Base-by-base conservation (phyloP, 495 filamentous ascomycete genomes). In the Evernia prunastri region DNA sequence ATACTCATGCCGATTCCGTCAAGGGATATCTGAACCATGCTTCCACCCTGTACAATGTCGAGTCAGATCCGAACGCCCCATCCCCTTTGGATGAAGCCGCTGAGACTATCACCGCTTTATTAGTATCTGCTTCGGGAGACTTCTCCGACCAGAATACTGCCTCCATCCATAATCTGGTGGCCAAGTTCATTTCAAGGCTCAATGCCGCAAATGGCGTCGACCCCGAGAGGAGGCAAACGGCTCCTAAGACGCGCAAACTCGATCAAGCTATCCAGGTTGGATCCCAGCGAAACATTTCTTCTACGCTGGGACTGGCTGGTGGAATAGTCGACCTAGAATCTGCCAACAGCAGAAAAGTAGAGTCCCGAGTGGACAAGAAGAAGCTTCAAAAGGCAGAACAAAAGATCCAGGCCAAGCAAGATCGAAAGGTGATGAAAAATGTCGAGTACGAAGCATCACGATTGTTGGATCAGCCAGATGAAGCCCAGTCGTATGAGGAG, bases 381-480 rank as follows among this genome's bases (percentile, higher is more conserved):
- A 99, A 99, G 81, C 87, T 99, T 1, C 94, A 99, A 76, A 99
- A 99, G 80, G 94, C 94, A 11, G 94, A 99, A 77, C 82, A 89
- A 42, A 99, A 99, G 81, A 96, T 99, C 73, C 89, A 89, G 63
- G 93, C 92, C 71, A 99, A 99, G 80, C 94, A 97, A 80, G 95
- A 89, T 78, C 94, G 93, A 80, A 99, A 99, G 79, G 82, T 86
- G 45, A 96, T 96, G 86, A 97, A 97, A 82, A 96, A 87, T 56
- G 94, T 99, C 62, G 88, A 94, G 73, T 99, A 99, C 72, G 95
- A 99, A 76, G 89, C 95, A 23, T 99, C 94, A 8, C 85, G 87
- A 67, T 80, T 99, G 65, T 81, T 99, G 68, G 88, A 92, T 74
- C 84, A 90, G 73, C 81, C 89, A 6, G 86, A 89, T 66, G 84